Conservation (phyloP, 2,329 filamentous ascomycete species). For the Geosmithia putterillii region DNA sequence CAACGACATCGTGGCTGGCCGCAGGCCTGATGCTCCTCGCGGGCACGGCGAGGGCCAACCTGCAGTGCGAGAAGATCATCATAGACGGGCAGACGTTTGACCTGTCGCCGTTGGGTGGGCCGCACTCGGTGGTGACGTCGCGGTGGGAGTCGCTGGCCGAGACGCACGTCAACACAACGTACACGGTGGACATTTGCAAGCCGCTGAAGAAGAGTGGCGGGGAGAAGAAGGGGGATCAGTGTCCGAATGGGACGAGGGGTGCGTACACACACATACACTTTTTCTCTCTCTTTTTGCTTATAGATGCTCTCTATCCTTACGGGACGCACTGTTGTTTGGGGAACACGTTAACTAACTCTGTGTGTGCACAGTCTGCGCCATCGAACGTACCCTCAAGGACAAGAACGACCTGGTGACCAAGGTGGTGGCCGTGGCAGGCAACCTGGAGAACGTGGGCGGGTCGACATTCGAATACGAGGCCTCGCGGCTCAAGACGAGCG, state of each 20-base stretch:
- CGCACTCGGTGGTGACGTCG: constrained; percentile 54
- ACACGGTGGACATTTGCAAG: constrained; percentile 67
- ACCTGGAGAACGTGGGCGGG: constrained; percentile 47
- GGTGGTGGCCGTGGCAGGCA: constrained; percentile 64
- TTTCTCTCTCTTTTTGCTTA: not conserved
- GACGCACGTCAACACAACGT: constrained; percentile 56
- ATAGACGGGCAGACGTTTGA: constrained; percentile 51
- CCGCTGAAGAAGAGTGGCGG: constrained; percentile 51
- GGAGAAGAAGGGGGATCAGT: constrained; percentile 43
- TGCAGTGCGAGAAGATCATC: constrained; percentile 51
- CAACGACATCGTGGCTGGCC: constrained; percentile 8
- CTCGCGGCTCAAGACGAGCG: constrained; percentile 52
- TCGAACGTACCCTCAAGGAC: constrained; percentile 45
- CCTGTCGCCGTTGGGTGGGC: constrained; percentile 49
- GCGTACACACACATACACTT: constrained; percentile 8
- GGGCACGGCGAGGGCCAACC: constrained; percentile 28
- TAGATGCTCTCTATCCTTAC: too few species aligned
- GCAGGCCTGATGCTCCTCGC: constrained; percentile 12
- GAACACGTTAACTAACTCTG: not conserved
- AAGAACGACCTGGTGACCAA: constrained; percentile 35
- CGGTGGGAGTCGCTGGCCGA: constrained; percentile 38
- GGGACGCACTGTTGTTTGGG: not conserved
- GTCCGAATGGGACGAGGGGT: constrained; percentile 60
- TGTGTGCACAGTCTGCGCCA: constrained; percentile 55
- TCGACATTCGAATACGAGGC: constrained; percentile 51